phyloP scores from a whole-genome alignment of 176 grass and related monocot genomes.

The Oryza punctata region DNA sequence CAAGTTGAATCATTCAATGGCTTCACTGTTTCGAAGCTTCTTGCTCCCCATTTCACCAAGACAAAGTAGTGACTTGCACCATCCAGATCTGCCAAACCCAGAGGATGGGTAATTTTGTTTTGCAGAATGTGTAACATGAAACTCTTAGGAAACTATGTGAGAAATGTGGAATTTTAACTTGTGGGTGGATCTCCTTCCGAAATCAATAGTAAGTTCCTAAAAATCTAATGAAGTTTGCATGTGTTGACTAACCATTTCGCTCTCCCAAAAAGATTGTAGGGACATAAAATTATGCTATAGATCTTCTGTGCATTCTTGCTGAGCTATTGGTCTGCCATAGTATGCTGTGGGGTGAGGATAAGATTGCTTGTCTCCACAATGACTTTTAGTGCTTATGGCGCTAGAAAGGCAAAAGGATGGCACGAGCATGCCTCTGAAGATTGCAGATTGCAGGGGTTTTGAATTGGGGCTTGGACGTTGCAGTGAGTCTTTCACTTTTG shows the following conservation, averaged over 20 bases:
- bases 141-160: conserved; percentile 32
- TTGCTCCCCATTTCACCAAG: conserved; percentile 91
- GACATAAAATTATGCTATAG: neutral
- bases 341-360: conserved; percentile 19
- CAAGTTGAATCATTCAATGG: conserved; percentile 89
- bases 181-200: conserved; percentile 21
- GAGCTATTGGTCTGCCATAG: conserved; percentile 6
- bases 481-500: conserved; percentile 22
- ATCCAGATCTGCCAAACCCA: conserved; percentile 46
- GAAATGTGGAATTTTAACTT: conserved; percentile 39
- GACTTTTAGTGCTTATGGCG: neutral
- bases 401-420: conserved; percentile 17
- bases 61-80: conserved; percentile 39
- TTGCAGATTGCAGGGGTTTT: neutral
- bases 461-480: conserved; percentile 25
- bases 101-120: conserved; percentile 62
- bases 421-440: conserved; percentile 19
- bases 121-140: conserved; percentile 51
- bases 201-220: conserved; percentile 41
- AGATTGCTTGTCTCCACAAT: conserved; percentile 31
- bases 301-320: conserved; percentile 13
- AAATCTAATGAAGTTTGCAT: conserved; percentile 13
- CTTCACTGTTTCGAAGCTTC: conserved; percentile 80
- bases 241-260: conserved; percentile 14
- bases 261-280: neutral